Percentiles rank a stretch among this genome's conserved stretches.
Evolutionary conservation across 106 monocot genomes (phyloP).

Genomic region (Dendrobium nobile): DNA sequence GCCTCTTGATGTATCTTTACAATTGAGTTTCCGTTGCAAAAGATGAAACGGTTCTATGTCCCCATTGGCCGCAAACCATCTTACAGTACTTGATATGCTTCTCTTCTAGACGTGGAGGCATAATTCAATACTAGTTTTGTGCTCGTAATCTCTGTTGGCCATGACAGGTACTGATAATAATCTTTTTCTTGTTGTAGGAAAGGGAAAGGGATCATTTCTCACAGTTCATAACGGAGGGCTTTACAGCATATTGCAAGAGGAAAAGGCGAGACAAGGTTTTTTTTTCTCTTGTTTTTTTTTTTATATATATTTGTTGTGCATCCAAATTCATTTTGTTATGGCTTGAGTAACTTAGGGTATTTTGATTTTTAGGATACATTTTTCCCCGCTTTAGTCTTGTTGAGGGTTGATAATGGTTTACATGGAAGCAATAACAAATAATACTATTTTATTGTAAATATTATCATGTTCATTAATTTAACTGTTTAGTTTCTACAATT

Average conservation of each 20-base stretch:
- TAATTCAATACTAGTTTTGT: background rate
- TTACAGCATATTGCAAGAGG: conserved; percentile 90
- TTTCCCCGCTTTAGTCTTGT: background rate
- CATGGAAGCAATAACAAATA: background rate
- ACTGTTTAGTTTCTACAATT: background rate
- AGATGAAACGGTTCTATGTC: background rate
- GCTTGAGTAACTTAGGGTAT: background rate
- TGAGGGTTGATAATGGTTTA: background rate
- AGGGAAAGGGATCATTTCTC: conserved; percentile 95
- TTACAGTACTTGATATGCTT: background rate
- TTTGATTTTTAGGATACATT: background rate
- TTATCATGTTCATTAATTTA: background rate
- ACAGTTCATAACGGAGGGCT: conserved; percentile 94
- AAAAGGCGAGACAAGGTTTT: conserved; percentile 94
- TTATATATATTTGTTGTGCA: background rate
- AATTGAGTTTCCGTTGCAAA: background rate
- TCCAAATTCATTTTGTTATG: background rate
- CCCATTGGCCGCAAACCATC: background rate
- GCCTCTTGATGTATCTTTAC: background rate
- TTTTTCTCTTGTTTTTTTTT: background rate
- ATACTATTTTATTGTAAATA: background rate
- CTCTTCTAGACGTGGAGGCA: background rate
- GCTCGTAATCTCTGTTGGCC: background rate
- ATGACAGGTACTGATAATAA: background rate
- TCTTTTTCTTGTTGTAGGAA: conserved; percentile 41